Evolutionary conservation across 208 protist species (phyloP), one percentile per base, ranked within the genome.

Genomic region (Angomonas desouzai): DNA sequence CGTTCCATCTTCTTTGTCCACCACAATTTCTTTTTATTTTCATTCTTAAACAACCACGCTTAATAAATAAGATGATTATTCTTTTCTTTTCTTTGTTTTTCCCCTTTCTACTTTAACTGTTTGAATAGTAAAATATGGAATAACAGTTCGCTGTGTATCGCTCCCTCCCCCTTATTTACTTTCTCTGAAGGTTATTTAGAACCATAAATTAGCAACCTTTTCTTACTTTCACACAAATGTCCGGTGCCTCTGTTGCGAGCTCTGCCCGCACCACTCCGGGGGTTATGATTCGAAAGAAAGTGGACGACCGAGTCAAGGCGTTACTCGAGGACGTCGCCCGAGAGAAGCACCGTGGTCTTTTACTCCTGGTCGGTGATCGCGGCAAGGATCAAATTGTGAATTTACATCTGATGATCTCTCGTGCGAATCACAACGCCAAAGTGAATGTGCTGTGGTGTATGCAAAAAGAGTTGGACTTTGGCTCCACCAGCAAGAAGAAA

Each of bases 401-500:
- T 71, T 79, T 99, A 11, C 98, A 99, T 74, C 97, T 98, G 70
- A 99, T 99, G 82, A 83, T 99, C 34, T 97, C 95, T 10, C 98
- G 99, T 65, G 94, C 98, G 3, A 82, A 87, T 30, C 96, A 98
- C 51, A 98, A 95, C 79, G 84, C 92, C 0, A 91, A 98, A 62
- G 98, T 99, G 23, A 96, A 80, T 40, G 89, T 99, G 48, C 87
- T 99, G 33, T 99, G 98, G 98, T 99, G 98, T 84, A 99, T 99
- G 94, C 99, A 99, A 78, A 97, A 99, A 68, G 97, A 99, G 27
- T 94, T 98, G 10, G 97, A 97, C 66, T 99, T 99, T 73, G 94
- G 87, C 43, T 98, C 88, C 2, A 94, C 87, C 0, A 79, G 89
- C 33, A 81, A 83, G 36, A 97, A 98, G 73, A 92, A 98, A 82